A percentile compares a stretch with the other conserved stretches of the same genome.
phyloP scores from a whole-genome alignment of 2,329 filamentous ascomycete species.

The Thelonectria olida region DNA sequence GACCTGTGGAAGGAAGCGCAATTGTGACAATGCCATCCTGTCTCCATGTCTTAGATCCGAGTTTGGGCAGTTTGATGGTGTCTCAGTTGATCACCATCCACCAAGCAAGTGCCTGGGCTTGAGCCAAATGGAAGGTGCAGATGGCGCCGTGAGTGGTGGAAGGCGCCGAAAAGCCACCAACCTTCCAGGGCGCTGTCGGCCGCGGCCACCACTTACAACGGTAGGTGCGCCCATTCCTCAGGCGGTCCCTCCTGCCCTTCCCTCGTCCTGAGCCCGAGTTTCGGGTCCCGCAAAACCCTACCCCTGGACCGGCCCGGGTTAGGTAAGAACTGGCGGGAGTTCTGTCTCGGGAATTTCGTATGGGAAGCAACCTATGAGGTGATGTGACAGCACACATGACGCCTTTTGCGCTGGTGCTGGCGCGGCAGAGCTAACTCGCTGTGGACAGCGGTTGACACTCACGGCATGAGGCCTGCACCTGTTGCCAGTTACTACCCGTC shows the following conservation, averaged over 20 bases:
- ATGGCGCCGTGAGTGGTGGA: slow-evolving; percentile 16
- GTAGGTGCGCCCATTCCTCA: background rate
- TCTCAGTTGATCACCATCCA: background rate
- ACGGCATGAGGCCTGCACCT: slow-evolving; percentile 1
- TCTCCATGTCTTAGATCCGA: background rate
- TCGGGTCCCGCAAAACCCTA: slow-evolving; percentile 12
- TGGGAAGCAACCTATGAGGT: slow-evolving; percentile 12
- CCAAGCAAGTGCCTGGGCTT: too few species aligned
- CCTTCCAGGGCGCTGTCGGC: slow-evolving; percentile 3
- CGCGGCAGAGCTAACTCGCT: slow-evolving; percentile 18
- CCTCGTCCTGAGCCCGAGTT: background rate
- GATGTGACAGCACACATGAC: slow-evolving; percentile 20
- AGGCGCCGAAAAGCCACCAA: slow-evolving; percentile 4
- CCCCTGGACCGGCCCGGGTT: slow-evolving; percentile 14
- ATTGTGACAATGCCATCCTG: background rate
- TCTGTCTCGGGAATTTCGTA: background rate
- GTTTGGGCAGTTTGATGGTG: background rate
- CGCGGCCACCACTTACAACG: slow-evolving; percentile 14
- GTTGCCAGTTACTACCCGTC: background rate
- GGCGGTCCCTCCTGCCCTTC: background rate
- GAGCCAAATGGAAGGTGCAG: background rate
- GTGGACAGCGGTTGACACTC: background rate
- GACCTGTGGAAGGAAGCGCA: background rate
- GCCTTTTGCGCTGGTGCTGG: slow-evolving; percentile 13
- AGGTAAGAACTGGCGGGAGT: background rate